Base-by-base conservation (phyloP, 164 flowering plant species). In the Santalum album region DNA sequence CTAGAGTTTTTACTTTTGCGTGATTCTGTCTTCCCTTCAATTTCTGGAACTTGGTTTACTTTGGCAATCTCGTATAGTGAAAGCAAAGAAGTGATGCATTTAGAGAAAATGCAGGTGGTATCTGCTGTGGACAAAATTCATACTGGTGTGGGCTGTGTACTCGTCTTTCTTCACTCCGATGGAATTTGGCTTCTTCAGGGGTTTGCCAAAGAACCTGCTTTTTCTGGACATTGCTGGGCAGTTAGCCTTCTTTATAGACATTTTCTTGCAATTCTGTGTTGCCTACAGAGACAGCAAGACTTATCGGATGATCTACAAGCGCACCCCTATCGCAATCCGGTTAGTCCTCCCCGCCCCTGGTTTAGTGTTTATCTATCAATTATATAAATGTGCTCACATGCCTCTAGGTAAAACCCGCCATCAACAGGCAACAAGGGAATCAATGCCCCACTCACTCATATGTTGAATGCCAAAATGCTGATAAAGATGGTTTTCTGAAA, bases 101-200 rank as follows among this genome's bases (percentile, higher is more conserved):
- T 29, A 9, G 34, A 10, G 16, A 9, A 20, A 45, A 6, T 63
- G 81, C 94, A 92, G 94, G 72, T 89, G 78, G 79, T 89, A 92
- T 61, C 56, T 62, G 35, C 57, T 63, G 15, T 92, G 99, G 99
- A 79, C 67, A 14, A 58, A 69, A 6, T 77, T 89, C 76, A 82
- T 89, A 68, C 69, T 86, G 40, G 0, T 85, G 54, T 89, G 96
- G 96, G 96, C 99, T 25, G 25, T 86, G 0, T 89, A 92, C 72
- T 92, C 99, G 0, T 86, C 96, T 9, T 79, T 80, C 75, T 89
- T 92, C 71, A 92, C 99, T 1, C 99, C 99, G 4, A 22, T 92
- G 63, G 99, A 92, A 78, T 92, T 92, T 49, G 99, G 89, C 1
- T 92, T 92, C 82, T 86, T 92, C 75, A 69, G 90, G 51, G 99